Base-by-base conservation (phyloP, 257 asterid genomes). In the Plectranthus barbatus region DNA sequence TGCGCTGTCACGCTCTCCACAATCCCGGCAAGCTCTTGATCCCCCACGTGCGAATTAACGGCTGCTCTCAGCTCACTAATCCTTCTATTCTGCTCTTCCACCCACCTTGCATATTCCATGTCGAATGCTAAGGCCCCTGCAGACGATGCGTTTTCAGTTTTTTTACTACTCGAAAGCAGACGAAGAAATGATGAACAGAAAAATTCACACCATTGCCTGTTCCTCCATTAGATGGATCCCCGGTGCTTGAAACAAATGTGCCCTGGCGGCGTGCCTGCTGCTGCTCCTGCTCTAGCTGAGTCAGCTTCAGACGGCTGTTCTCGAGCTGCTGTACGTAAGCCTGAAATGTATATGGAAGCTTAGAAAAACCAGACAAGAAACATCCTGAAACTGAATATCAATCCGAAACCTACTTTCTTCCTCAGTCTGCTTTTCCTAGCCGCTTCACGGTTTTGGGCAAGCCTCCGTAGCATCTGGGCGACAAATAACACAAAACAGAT, bases 251-350 rank as follows among this genome's bases (percentile, higher is more conserved):
- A 72, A 83, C 74, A 76, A 71, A 77, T 36, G 75, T 52, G 12
- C 95, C 97, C 78, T 86, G 93, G 68, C 80, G 90, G 11, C 95
- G 94, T 4, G 95, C 87, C 57, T 88, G 83, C 77, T 85, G 92
- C 62, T 88, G 84, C 74, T 92, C 99, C 79, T 92, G 99, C 80
- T 92, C 96, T 34, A 91, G 81, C 62, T 88, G 95, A 20, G 87
- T 82, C 54, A 91, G 80, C 85, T 88, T 91, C 77, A 88, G 77
- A 34, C 96, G 90, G 69, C 98, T 91, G 79, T 82, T 91, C 87
- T 91, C 99, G 70, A 92, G 77, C 81, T 92, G 97, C 77, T 92
- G 96, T 46, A 92, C 94, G 63, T 92, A 92, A 11, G 99, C 97
- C 97, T 92, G 81, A 15, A 67, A 51, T 72, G 56, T 62, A 56